phyloP scores from a whole-genome alignment of 1,139 yeast genomes.

The Lodderomyces pseudojiufengensis region DNA sequence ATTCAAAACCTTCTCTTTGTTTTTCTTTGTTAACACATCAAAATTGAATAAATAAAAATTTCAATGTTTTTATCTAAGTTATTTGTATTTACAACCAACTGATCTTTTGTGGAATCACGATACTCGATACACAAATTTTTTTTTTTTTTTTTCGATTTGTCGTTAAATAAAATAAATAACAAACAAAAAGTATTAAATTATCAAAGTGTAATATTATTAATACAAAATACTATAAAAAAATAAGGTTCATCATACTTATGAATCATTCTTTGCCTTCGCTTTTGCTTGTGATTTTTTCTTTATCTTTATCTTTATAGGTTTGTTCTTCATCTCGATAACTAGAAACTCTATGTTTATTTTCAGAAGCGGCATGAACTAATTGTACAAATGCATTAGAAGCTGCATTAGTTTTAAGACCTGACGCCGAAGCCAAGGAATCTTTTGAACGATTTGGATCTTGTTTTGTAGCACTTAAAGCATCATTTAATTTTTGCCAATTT shows the following conservation, averaged over 20 bases:
- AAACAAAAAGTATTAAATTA: no score
- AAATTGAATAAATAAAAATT: no score
- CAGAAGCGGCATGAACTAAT: constrained; percentile 67
- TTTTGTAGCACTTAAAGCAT: constrained; percentile 17
- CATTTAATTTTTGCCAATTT: constrained; percentile 25
- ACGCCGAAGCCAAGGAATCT: constrained; percentile 17
- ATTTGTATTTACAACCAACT: no score
- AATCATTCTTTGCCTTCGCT: no score
- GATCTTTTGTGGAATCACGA: no score
- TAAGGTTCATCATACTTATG: no score
- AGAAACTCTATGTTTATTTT: constrained; percentile 59
- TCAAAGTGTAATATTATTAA: no score
- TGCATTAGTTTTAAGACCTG: constrained; percentile 16
- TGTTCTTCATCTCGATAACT: constrained; percentile 27
- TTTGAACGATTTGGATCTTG: constrained; percentile 15
- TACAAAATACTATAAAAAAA: no score
- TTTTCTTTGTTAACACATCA: not conserved
- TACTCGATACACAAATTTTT: no score
- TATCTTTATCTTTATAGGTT: not conserved
- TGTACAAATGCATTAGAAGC: constrained; percentile 59
- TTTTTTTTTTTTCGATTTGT: no score
- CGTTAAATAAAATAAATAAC: no score
- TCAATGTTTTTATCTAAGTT: no score
- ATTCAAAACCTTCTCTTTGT: not conserved
- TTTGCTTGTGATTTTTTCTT: not conserved